These are phyloP conservation scores for Stephanodiscus minutulus DNA, from an alignment of 108 stramenopile species.

Conservation along the genomic window DNA sequence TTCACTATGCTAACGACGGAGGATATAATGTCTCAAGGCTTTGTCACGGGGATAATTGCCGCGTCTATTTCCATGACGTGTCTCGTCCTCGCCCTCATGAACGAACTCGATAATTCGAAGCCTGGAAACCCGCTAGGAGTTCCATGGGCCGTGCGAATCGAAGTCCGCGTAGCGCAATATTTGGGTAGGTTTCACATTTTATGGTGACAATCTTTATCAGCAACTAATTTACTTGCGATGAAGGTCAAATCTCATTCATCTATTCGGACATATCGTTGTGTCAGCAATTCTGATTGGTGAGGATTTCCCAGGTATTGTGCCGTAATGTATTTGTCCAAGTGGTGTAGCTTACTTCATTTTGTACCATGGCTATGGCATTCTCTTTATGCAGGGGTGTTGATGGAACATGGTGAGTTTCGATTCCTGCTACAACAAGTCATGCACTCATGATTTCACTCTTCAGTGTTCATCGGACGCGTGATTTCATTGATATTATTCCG, in stretches of 20 bases:
- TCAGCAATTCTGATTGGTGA: conserved; percentile 1
- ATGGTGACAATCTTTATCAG: not conserved
- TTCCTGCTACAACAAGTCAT: not conserved
- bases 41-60: conserved; percentile 18
- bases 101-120: conserved; percentile 30
- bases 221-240: not conserved
- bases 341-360: not conserved
- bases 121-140: conserved; percentile 30
- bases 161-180: conserved; percentile 33
- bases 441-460: no score
- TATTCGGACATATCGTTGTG: not conserved
- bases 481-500: not conserved
- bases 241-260: not conserved
- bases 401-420: conserved; percentile 13
- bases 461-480: no score
- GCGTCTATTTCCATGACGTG: conserved; percentile 20
- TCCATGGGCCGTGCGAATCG: conserved; percentile 23
- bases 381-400: conserved; percentile 13
- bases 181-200: conserved; percentile 5
- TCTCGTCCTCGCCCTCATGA: conserved; percentile 22
- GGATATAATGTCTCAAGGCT: conserved; percentile 19
- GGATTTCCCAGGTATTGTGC: not conserved
- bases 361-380: not conserved
- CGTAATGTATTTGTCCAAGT: not conserved
- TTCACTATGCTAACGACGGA: conserved; percentile 34